Conservation (phyloP, 139 green algal species). For the Nannochloris sp. region DNA sequence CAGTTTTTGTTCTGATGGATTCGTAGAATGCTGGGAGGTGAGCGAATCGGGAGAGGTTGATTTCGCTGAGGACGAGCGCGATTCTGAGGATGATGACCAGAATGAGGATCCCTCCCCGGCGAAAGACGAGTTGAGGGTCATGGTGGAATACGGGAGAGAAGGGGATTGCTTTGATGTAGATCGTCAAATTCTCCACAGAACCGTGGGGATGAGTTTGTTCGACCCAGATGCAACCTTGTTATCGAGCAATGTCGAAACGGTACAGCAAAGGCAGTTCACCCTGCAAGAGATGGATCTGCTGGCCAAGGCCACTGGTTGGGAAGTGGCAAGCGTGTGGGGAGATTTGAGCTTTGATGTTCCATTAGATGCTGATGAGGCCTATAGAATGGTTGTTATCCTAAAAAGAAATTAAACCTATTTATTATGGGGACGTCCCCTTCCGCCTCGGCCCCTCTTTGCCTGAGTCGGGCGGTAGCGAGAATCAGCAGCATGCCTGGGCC, state of each 20-base stretch:
- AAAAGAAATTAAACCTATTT: background rate
- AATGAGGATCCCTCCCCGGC: background rate
- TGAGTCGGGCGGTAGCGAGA: no score
- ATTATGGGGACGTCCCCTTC: background rate
- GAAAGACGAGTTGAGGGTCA: slow-evolving; percentile 4
- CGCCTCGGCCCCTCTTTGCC: no score
- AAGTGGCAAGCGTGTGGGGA: slow-evolving; percentile 14
- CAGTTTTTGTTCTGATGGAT: slow-evolving; percentile 12
- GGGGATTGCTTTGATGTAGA: slow-evolving; percentile 24
- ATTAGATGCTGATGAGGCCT: slow-evolving; percentile 20
- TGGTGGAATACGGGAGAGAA: slow-evolving; percentile 32
- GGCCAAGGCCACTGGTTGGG: slow-evolving; percentile 6
- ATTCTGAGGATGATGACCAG: background rate
- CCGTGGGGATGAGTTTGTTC: slow-evolving; percentile 22
- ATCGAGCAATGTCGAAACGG: slow-evolving; percentile 13
- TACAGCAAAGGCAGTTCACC: slow-evolving; percentile 21
- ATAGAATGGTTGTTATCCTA: slow-evolving; percentile 15
- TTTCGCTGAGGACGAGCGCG: background rate
- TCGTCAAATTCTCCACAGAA: slow-evolving; percentile 25
- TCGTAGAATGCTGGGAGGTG: slow-evolving; percentile 25
- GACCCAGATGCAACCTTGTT: slow-evolving; percentile 7
- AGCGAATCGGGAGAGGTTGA: slow-evolving; percentile 3
- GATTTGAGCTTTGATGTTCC: slow-evolving; percentile 13
- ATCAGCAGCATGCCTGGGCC: no score
- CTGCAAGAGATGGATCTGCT: slow-evolving; percentile 25